Evolutionary conservation across 2,329 filamentous ascomycete species (phyloP).

Genomic region (Fusarium sp.): DNA sequence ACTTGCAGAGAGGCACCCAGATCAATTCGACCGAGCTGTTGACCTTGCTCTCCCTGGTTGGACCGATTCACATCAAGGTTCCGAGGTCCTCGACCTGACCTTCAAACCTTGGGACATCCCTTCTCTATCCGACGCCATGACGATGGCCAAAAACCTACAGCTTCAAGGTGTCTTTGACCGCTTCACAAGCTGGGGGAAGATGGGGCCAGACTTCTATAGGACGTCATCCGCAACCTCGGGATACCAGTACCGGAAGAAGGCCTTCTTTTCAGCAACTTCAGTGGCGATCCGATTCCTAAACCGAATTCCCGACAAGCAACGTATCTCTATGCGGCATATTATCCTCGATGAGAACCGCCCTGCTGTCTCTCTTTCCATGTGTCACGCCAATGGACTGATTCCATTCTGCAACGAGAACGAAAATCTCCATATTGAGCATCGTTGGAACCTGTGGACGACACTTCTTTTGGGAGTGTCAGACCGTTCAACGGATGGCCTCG

Average conservation of each 20-base stretch:
- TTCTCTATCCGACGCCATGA: not conserved
- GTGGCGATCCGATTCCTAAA: constrained; percentile 16
- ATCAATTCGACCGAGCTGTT: not conserved
- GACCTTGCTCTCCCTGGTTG: not conserved
- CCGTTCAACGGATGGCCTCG: no score
- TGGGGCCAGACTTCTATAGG: rapidly evolving
- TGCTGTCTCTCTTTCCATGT: not conserved
- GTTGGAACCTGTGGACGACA: constrained; percentile 16
- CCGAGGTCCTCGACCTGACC: not conserved
- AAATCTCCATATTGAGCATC: constrained; percentile 16
- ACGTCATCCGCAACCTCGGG: not conserved
- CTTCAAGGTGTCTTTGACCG: not conserved
- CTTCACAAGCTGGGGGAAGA: not conserved
- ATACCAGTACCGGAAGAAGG: not conserved
- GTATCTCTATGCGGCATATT: constrained; percentile 5
- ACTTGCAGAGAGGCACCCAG: not conserved
- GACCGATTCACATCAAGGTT: not conserved
- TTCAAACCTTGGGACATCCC: constrained; percentile 7
- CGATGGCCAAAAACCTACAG: not conserved
- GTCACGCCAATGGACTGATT: constrained; percentile 13
- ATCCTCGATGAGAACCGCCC: constrained; percentile 5
- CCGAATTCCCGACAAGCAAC: not conserved
- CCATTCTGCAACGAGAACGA: constrained; percentile 25
- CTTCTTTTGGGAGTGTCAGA: not conserved
- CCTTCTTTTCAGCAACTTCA: constrained; percentile 13